Evolutionary conservation across 306 rosid species (phyloP).

Genomic region (Gastrolobium villosum): DNA sequence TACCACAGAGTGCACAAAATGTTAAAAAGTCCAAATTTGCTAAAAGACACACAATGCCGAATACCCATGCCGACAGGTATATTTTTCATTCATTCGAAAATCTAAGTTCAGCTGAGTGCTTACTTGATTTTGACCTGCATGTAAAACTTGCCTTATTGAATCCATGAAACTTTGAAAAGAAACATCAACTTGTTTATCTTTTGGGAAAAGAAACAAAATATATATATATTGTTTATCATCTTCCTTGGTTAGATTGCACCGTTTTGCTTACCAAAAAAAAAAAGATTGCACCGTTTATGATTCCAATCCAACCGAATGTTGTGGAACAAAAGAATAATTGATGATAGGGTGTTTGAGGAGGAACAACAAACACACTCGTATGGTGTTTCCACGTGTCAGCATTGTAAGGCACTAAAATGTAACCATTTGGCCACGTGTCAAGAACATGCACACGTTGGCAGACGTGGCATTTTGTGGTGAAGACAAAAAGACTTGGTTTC

Average conservation of each 20-base stretch:
- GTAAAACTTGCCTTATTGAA: not conserved
- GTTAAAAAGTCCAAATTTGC: not conserved
- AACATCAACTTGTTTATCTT: slow-evolving; percentile 31
- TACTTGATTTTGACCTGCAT: slow-evolving; percentile 28
- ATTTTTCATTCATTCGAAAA: not conserved
- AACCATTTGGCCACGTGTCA: slow-evolving; percentile 54
- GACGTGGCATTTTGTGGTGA: slow-evolving; percentile 47
- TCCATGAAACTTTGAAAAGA: not conserved
- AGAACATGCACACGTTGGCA: not conserved
- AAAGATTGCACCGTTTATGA: slow-evolving; percentile 48
- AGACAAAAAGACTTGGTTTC: slow-evolving; percentile 47
- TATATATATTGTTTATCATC: not conserved
- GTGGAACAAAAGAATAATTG: slow-evolving; percentile 35
- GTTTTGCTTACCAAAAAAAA: too few species aligned
- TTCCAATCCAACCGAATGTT: slow-evolving; percentile 46
- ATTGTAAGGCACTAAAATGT: not conserved
- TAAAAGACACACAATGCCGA: not conserved
- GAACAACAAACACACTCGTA: slow-evolving; percentile 3
- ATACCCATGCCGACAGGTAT: not conserved
- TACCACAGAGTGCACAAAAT: not conserved
- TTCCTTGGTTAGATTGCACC: slow-evolving; percentile 42
- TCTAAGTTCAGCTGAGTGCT: not conserved
- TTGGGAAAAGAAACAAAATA: slow-evolving; percentile 5
- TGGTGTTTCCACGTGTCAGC: slow-evolving; percentile 60
- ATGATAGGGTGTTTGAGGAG: not conserved